These are phyloP conservation scores for Aspergillus affinis DNA, from an alignment of 495 filamentous ascomycete genomes.

Conservation along the genomic window DNA sequence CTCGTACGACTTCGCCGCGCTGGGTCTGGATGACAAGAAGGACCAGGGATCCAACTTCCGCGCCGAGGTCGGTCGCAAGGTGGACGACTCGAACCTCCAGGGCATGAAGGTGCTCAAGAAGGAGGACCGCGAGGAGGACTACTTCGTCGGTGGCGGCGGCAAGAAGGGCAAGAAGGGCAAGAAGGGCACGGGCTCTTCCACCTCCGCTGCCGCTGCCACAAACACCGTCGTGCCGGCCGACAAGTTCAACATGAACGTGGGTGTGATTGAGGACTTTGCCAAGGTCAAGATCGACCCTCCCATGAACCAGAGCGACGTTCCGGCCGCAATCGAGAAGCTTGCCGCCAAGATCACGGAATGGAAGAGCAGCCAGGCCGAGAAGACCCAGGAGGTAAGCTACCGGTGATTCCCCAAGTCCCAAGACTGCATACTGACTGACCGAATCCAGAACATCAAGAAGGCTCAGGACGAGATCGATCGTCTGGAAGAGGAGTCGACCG, in stretches of 20 bases:
- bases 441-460: conserved; percentile 66
- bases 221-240: conserved; percentile 21
- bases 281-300: conserved; percentile 84
- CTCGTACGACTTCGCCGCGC: conserved; percentile 60
- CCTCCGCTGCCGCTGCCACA: conserved; percentile 10
- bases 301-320: conserved; percentile 78
- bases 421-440: conserved; percentile 17
- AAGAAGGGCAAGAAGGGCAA: conserved; percentile 84
- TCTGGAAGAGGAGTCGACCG: conserved; percentile 55
- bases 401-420: conserved; percentile 1
- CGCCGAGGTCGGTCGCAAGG: conserved; percentile 75
- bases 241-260: conserved; percentile 85
- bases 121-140: conserved; percentile 82
- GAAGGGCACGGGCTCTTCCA: conserved; percentile 44
- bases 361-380: conserved; percentile 84
- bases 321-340: conserved; percentile 77
- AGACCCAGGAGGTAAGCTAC: conserved; percentile 82
- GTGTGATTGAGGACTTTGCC: conserved; percentile 84
- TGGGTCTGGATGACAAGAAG: conserved; percentile 58
- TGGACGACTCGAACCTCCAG: conserved; percentile 75
- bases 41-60: conserved; percentile 67
- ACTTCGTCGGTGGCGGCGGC: conserved; percentile 74
- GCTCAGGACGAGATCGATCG: conserved; percentile 66
- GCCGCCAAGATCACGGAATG: conserved; percentile 88
- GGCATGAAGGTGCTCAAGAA: conserved; percentile 77